Conservation (phyloP, 2,329 filamentous ascomycete genomes). For the Fusarium mangiferae region DNA sequence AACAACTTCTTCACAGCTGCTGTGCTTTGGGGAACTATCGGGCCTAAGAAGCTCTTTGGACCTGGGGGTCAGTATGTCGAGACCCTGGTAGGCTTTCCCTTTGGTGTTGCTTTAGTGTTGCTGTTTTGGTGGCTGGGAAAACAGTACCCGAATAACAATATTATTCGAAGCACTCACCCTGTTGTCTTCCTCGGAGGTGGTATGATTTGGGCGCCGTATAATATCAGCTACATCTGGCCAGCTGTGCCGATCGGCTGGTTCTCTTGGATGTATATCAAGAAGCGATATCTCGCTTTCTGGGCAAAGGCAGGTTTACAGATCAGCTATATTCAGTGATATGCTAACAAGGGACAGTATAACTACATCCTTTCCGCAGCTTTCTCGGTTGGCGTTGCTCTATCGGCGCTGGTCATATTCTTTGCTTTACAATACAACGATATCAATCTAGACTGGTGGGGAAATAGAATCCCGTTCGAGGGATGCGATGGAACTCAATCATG, state of each 20-base stretch:
- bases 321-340: not conserved
- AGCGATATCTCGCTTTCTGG: slow-evolving; percentile 59
- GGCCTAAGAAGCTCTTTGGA: slow-evolving; percentile 52
- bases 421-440: slow-evolving; percentile 53
- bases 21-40: slow-evolving; percentile 55
- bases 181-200: slow-evolving; percentile 55
- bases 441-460: slow-evolving; percentile 59
- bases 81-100: slow-evolving; percentile 52
- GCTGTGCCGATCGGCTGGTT: slow-evolving; percentile 59
- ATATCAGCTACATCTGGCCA: slow-evolving; percentile 58
- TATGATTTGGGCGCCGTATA: slow-evolving; percentile 57
- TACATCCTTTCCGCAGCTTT: slow-evolving; percentile 61
- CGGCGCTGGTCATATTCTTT: slow-evolving; percentile 61
- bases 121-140: slow-evolving; percentile 51
- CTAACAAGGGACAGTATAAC: slow-evolving; percentile 52
- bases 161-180: slow-evolving; percentile 55
- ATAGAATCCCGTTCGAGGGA: slow-evolving; percentile 42
- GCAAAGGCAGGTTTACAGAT: slow-evolving; percentile 49
- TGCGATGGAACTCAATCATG: slow-evolving; percentile 43
- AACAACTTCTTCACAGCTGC: slow-evolving; percentile 54
- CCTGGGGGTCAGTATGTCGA: slow-evolving; percentile 49
- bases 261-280: slow-evolving; percentile 60
- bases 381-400: slow-evolving; percentile 57
- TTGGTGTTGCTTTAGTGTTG: slow-evolving; percentile 51
- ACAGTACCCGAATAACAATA: slow-evolving; percentile 45